Conservation (phyloP, 129 eudicot genomes). For the Flaveria bidentis region DNA sequence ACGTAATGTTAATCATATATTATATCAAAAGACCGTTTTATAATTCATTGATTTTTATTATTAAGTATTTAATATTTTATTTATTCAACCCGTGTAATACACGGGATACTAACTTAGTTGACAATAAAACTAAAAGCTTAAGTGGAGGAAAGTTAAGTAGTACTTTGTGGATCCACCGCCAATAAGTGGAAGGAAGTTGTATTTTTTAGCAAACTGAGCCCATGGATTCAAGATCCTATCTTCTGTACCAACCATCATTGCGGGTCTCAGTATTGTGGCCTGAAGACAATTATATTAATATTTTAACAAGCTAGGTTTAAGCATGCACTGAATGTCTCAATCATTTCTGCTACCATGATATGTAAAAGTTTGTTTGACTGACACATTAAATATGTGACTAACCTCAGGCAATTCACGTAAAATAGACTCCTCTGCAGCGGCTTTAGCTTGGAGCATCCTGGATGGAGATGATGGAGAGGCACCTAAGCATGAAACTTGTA, state of each 20-base stretch:
- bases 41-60: no score
- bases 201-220: conserved; percentile 89
- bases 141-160: conserved; percentile 17
- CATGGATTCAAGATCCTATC: conserved; percentile 83
- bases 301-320: conserved; percentile 8
- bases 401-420: conserved; percentile 80
- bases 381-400: conserved; percentile 15
- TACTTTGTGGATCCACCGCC: conserved; percentile 92
- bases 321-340: not conserved
- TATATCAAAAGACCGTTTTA: no score
- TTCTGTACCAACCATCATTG: conserved; percentile 93
- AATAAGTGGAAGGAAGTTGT: conserved; percentile 74
- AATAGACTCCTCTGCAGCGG: conserved; percentile 89
- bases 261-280: conserved; percentile 95
- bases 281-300: conserved; percentile 36
- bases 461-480: conserved; percentile 86
- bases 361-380: not conserved
- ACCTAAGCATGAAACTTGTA: conserved; percentile 93
- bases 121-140: not conserved
- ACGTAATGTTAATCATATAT: no score
- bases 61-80: no score
- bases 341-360: not conserved
- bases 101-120: no score
- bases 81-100: no score
- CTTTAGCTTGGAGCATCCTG: conserved; percentile 85